Base-by-base conservation (phyloP, 2,329 filamentous ascomycete genomes). In the Fusarium chlamydosporum region DNA sequence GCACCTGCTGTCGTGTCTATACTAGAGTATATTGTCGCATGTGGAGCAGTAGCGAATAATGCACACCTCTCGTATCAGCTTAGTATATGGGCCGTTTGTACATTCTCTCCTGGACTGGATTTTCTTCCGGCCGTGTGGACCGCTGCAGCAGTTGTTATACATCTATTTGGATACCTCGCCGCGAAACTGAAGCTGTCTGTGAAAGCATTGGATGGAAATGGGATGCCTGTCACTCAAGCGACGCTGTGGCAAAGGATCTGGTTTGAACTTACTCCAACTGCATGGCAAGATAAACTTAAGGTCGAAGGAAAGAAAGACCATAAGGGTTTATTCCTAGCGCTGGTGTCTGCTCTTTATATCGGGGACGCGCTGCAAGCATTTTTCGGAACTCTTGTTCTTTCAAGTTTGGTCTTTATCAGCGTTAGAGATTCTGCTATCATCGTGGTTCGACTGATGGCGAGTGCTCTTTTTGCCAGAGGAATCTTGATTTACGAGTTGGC, bases 371-470 rank as follows among this genome's bases (percentile, higher is more conserved):
- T 70, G 5, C 67, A 70, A 31, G 67, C 55, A 8, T 48, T 70
- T 6, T 68, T 45, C 2, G 63, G 63, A 3, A 70, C 67, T 7
- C 46, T 68, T 0, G 34, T 70, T 7, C 52, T 70, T 3, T 70
- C 67, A 2, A 70, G 67, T 13, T 42, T 70, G 33, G 55, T 70
- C 3, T 70, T 70, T 10, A 47, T 70, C 4, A 70, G 67, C 9
- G 67, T 65, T 0, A 54, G 63, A 2, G 67, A 70, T 41, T 64
- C 67, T 16, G 48, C 59, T 2, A 31, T 68, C 6, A 51, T 70
- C 2, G 55, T 70, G 6, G 34, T 68, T 7, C 37, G 67, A 11
- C 13, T 70, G 9, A 37, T 57, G 23, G 67, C 47, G 3, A 65
- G 67, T 27, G 55, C 67, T 13, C 59, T 70, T 6, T 41, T 64